Percentiles rank a stretch among this genome's conserved stretches.
phyloP scores from a whole-genome alignment of 2,329 filamentous ascomycete species.

The Microdochium bolleyi region DNA sequence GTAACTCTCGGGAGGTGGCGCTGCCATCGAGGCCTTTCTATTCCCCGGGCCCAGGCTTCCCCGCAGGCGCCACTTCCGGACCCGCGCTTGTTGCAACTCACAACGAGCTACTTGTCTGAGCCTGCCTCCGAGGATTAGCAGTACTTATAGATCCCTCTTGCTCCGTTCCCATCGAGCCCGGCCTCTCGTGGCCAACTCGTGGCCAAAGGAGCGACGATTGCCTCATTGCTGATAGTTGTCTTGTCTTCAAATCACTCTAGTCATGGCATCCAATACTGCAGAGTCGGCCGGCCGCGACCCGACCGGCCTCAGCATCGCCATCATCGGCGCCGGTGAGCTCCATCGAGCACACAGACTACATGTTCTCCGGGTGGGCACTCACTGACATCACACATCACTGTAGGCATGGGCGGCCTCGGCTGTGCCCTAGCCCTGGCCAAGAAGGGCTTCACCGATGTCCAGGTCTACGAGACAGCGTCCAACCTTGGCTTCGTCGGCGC shows the following conservation, averaged over 20 bases:
- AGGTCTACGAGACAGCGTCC: conserved; percentile 66
- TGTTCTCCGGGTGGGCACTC: background rate
- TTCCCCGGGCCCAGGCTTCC: background rate
- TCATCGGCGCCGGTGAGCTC: background rate
- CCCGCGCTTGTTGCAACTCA: background rate
- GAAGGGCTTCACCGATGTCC: conserved; percentile 65
- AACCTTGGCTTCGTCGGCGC: conserved; percentile 76
- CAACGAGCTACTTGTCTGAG: too few relatives aligned
- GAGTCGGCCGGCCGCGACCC: background rate
- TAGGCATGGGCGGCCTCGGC: conserved; percentile 73
- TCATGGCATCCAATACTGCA: background rate
- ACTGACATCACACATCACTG: background rate
- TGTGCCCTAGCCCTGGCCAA: conserved; percentile 66
- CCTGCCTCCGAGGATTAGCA: too few relatives aligned
- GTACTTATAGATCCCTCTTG: too few relatives aligned
- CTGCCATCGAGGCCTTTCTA: background rate
- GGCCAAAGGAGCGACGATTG: background rate
- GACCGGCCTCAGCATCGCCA: background rate
- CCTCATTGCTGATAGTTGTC: background rate
- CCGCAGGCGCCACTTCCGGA: background rate
- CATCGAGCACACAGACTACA: background rate
- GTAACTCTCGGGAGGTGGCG: too few relatives aligned
- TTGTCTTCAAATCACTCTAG: background rate
- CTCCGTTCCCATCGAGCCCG: too few relatives aligned
- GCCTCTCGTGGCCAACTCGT: too few relatives aligned